phyloP scores from a whole-genome alignment of 148 eudicot species.

The Nepenthes mirabilis region DNA sequence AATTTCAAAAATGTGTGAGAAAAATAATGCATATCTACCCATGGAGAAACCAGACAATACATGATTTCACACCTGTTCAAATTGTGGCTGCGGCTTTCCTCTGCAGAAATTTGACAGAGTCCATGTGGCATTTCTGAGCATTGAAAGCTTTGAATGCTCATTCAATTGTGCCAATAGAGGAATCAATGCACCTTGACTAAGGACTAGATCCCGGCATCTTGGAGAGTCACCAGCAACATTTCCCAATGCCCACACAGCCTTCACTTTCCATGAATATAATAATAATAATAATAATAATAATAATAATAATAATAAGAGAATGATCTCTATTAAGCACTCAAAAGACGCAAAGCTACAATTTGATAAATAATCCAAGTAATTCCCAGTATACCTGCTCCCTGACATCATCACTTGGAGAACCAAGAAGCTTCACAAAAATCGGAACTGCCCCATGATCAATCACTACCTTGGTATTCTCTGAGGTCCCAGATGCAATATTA shows the following conservation, averaged over 20 bases:
- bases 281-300: no score
- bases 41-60: background rate
- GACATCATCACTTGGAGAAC: conserved; percentile 80
- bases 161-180: conserved; percentile 57
- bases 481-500: conserved; percentile 79
- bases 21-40: background rate
- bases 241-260: conserved; percentile 86
- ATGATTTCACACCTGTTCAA: conserved; percentile 45
- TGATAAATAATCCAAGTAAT: background rate
- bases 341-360: background rate
- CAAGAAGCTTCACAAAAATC: conserved; percentile 69
- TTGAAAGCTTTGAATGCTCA: conserved; percentile 69
- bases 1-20: background rate
- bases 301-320: no score
- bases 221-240: conserved; percentile 88
- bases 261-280: background rate
- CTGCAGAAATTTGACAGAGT: conserved; percentile 73
- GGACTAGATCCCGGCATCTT: conserved; percentile 70
- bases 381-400: conserved; percentile 54
- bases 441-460: conserved; percentile 83
- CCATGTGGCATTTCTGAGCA: conserved; percentile 88
- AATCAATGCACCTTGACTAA: conserved; percentile 48
- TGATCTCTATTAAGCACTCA: no score
- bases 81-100: conserved; percentile 75
- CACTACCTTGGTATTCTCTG: conserved; percentile 69